A percentile compares a stretch with the other conserved stretches of the same genome.
Conservation (phyloP, 2,329 filamentous ascomycete genomes). For the Colletotrichum sp. region DNA sequence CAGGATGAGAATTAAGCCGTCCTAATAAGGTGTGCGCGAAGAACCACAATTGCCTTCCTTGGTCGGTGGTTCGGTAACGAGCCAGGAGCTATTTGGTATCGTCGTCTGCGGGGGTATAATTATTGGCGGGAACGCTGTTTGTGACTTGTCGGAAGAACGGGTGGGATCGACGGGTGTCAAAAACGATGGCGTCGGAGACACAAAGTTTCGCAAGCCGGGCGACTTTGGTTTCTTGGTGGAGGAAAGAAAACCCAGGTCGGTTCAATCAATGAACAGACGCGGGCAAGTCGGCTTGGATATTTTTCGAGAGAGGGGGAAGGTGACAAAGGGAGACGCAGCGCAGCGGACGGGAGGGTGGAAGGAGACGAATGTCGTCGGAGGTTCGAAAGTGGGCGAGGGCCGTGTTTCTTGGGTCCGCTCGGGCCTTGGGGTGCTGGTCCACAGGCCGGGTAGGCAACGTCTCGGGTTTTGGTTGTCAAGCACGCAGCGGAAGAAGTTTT, state of each 20-base stretch:
- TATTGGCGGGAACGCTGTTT: conserved; percentile 13
- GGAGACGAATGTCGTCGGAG: conserved; percentile 20
- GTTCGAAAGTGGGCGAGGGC: conserved; percentile 18
- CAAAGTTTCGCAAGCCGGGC: not conserved
- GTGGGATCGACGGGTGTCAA: conserved; percentile 12
- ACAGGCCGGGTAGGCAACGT: conserved; percentile 20
- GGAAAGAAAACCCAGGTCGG: not conserved
- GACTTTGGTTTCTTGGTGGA: not conserved
- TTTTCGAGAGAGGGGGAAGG: not conserved
- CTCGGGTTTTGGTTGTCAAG: not conserved
- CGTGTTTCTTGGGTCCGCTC: conserved; percentile 23
- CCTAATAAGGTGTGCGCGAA: conserved; percentile 2
- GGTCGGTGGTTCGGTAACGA: conserved; percentile 9
- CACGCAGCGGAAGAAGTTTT: not conserved
- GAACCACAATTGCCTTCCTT: conserved; percentile 15
- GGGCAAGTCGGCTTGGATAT: not conserved
- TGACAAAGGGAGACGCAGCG: not conserved
- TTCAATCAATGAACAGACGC: conserved; percentile 23
- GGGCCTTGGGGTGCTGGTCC: conserved; percentile 21
- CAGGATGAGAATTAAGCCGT: conserved; percentile 14
- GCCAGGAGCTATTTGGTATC: not conserved
- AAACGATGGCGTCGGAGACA: not conserved
- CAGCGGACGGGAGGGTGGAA: conserved; percentile 7
- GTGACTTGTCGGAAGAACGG: conserved; percentile 9
- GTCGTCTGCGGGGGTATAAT: conserved; percentile 11